A percentile compares a stretch with the other conserved stretches of the same genome.
phyloP scores from a whole-genome alignment of 306 rosid genomes.

The Adenanthera pavonina region DNA sequence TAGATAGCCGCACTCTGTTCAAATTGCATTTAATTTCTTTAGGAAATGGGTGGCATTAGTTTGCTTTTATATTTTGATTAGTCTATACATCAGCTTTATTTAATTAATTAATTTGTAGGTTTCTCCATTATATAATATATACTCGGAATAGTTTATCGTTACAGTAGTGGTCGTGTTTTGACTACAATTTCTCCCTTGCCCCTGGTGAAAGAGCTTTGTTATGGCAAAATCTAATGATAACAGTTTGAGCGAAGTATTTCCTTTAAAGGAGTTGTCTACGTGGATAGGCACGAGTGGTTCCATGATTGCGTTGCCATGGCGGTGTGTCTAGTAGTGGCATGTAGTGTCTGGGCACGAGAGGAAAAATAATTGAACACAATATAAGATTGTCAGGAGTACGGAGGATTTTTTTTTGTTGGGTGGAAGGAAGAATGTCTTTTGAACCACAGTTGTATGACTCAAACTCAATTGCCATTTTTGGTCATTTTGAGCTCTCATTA shows the following conservation, averaged over 20 bases:
- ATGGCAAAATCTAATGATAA: too few relatives aligned
- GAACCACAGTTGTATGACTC: background rate
- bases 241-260: background rate
- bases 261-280: background rate
- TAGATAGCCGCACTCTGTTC: slow-evolving; percentile 17
- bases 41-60: slow-evolving; percentile 35
- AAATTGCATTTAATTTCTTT: slow-evolving; percentile 33
- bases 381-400: background rate
- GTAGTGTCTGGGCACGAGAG: background rate
- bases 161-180: slow-evolving; percentile 4
- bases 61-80: slow-evolving; percentile 31
- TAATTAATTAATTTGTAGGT: slow-evolving; percentile 19
- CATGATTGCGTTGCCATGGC: background rate
- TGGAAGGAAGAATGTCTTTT: background rate
- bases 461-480: background rate
- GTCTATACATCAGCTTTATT: slow-evolving; percentile 27
- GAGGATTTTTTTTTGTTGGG: too few relatives aligned
- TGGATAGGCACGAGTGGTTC: background rate
- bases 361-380: background rate
- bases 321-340: background rate
- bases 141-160: slow-evolving; percentile 10
- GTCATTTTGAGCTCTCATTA: background rate
- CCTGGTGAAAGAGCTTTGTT: too few relatives aligned
- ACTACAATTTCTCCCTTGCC: background rate
- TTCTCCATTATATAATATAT: background rate